phyloP scores from a whole-genome alignment of 2,329 filamentous ascomycete genomes.

The Apiospora marii region DNA sequence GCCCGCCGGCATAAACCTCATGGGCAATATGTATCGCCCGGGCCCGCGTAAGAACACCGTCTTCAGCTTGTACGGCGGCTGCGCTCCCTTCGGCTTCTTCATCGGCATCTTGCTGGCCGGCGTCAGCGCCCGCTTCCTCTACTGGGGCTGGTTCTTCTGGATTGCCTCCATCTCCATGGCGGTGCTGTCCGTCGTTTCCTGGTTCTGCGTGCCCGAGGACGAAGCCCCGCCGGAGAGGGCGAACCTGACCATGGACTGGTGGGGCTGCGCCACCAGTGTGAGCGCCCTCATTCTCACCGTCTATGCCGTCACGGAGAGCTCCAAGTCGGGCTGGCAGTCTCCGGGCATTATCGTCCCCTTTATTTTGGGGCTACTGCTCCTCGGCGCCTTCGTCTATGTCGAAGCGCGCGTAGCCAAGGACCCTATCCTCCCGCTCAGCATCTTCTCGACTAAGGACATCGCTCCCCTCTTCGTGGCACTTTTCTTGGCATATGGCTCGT shows the following conservation, averaged over 20 bases:
- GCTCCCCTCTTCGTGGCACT: conserved; percentile 64
- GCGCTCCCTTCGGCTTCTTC: conserved; percentile 60
- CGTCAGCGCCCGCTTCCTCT: conserved; percentile 61
- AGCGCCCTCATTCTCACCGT: conserved; percentile 71
- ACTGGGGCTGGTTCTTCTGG: conserved; percentile 73
- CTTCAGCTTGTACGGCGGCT: conserved; percentile 61
- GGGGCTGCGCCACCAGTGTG: conserved; percentile 65
- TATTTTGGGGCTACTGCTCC: conserved; percentile 63
- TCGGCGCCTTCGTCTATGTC: conserved; percentile 68
- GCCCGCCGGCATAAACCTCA: conserved; percentile 69
- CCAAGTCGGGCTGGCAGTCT: conserved; percentile 11
- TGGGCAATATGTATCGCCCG: conserved; percentile 69
- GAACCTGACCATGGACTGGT: conserved; percentile 67
- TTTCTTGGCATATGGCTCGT: conserved; percentile 70
- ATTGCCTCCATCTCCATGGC: conserved; percentile 55
- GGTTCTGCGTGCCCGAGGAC: conserved; percentile 27
- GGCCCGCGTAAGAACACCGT: conserved; percentile 72
- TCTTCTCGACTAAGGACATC: conserved; percentile 75
- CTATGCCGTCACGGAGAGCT: conserved; percentile 71
- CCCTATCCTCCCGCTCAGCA: conserved; percentile 71
- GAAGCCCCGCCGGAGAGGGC: conserved; percentile 30
- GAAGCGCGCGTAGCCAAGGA: conserved; percentile 72
- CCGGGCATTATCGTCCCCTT: conserved; percentile 58
- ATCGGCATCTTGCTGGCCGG: conserved; percentile 70
- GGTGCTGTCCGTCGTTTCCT: conserved; percentile 26